These are phyloP conservation scores for Cryptococcus depauperatus DNA, from an alignment of 1,284 basidiomycete species.

Conservation along the genomic window DNA sequence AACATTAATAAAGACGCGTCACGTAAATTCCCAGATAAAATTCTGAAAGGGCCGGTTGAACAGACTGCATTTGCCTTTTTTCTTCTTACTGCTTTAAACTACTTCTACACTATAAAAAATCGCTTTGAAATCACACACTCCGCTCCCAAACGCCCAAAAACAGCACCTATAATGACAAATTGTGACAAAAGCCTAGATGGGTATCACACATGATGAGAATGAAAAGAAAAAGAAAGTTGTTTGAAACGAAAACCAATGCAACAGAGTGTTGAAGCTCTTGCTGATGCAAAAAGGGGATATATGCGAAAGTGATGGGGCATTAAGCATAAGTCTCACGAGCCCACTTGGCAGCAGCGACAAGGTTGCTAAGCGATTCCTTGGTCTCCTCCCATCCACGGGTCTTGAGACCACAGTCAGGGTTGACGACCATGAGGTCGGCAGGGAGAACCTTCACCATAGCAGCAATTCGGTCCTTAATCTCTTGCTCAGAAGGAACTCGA, in stretches of 20 bases:
- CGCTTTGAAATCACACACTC: slow-evolving; percentile 2
- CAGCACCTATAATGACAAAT: slow-evolving; percentile 9
- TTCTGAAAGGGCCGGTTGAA: slow-evolving; percentile 42
- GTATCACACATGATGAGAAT: slow-evolving; percentile 20
- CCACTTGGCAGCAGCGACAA: slow-evolving; percentile 85
- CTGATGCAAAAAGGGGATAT: slow-evolving; percentile 5
- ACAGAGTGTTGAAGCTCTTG: slow-evolving; percentile 82
- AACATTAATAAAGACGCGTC: not conserved
- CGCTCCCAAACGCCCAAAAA: not conserved
- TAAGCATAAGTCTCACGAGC: slow-evolving; percentile 72
- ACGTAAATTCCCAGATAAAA: not conserved
- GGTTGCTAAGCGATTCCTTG: slow-evolving; percentile 72
- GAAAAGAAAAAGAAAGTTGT: slow-evolving; percentile 3
- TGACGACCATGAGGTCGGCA: slow-evolving; percentile 75
- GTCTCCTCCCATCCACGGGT: slow-evolving; percentile 97
- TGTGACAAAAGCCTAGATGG: slow-evolving; percentile 7
- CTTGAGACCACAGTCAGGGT: slow-evolving; percentile 76
- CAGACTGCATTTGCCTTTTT: slow-evolving; percentile 44
- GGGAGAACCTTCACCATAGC: slow-evolving; percentile 74
- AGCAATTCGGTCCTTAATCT: slow-evolving; percentile 89
- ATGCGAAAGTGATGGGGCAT: slow-evolving; percentile 40
- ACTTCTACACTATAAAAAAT: slow-evolving; percentile 3
- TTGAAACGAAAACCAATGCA: too few relatives aligned
- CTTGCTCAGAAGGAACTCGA: slow-evolving; percentile 86
- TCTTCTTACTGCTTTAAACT: slow-evolving; percentile 15